These are phyloP conservation scores for Sesbania bispinosa DNA, from an alignment of 306 rosid genomes.

Conservation along the genomic window DNA sequence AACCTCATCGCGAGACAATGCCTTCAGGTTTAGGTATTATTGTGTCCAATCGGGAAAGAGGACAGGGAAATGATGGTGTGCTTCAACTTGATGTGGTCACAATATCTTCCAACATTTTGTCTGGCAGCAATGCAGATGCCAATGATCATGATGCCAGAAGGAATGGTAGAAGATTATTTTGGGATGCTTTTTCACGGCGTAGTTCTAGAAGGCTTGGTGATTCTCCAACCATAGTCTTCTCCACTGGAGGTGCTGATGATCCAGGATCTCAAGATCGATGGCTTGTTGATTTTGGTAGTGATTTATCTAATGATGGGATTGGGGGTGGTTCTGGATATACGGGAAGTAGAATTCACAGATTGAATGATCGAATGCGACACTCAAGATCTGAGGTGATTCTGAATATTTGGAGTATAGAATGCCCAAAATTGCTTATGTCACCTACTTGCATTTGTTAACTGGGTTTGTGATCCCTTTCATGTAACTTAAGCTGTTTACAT, in stretches of 20 bases:
- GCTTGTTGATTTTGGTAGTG: conserved; percentile 88
- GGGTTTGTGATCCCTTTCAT: conserved; percentile 2
- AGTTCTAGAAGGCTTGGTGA: conserved; percentile 79
- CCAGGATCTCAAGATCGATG: conserved; percentile 76
- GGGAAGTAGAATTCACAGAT: conserved; percentile 64
- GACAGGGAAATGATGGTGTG: conserved; percentile 49
- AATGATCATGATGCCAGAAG: conserved; percentile 70
- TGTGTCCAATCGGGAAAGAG: conserved; percentile 73
- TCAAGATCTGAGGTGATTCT: conserved; percentile 86
- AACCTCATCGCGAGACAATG: conserved; percentile 44
- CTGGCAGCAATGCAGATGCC: conserved; percentile 49
- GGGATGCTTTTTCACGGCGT: conserved; percentile 89
- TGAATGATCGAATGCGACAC: conserved; percentile 56
- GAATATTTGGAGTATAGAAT: conserved; percentile 17
- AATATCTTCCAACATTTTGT: conserved; percentile 69
- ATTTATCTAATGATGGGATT: conserved; percentile 55
- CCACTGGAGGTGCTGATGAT: conserved; percentile 60
- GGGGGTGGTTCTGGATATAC: conserved; percentile 53
- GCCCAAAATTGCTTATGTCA: conserved; percentile 11
- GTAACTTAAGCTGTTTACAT: conserved; percentile 26
- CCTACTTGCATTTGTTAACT: conserved; percentile 17
- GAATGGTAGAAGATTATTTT: conserved; percentile 72
- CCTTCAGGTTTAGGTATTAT: conserved; percentile 76
- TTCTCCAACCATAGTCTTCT: conserved; percentile 67
- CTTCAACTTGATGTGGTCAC: conserved; percentile 80